These are phyloP conservation scores for Populus tremula DNA, from an alignment of 345 rosid species.

Conservation along the genomic window DNA sequence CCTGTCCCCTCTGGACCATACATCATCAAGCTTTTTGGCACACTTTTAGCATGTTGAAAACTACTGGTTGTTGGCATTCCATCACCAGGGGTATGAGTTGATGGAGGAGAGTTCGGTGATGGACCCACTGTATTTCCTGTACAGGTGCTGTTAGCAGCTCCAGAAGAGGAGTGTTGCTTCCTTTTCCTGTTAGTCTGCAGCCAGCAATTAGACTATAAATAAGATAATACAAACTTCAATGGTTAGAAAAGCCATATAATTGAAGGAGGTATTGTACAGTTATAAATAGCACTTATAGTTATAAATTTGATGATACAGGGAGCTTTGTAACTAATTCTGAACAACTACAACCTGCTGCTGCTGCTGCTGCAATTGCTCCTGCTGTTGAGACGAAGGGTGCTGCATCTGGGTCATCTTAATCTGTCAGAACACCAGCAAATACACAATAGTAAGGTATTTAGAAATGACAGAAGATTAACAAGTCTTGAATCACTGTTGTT, in stretches of 20 bases:
- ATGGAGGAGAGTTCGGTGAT: constrained; percentile 61
- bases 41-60: constrained; percentile 39
- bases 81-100: constrained; percentile 68
- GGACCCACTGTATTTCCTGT: constrained; percentile 62
- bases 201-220: constrained; percentile 11
- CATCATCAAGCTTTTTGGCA: constrained; percentile 40
- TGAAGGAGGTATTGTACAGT: background rate
- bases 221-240: background rate
- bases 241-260: constrained; percentile 1
- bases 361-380: constrained; percentile 40
- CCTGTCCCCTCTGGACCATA: constrained; percentile 45
- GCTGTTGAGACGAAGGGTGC: constrained; percentile 55
- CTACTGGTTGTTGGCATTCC: constrained; percentile 45
- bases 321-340: constrained; percentile 5
- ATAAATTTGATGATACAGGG: constrained; percentile 6
- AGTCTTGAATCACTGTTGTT: background rate
- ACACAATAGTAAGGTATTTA: constrained; percentile 2
- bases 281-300: constrained; percentile 1
- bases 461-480: background rate
- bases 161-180: constrained; percentile 61
- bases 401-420: constrained; percentile 53
- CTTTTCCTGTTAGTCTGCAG: constrained; percentile 55
- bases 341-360: constrained; percentile 45
- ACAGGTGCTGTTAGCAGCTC: constrained; percentile 60
- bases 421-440: constrained; percentile 30